A percentile compares a stretch with the other conserved stretches of the same genome.
These are phyloP conservation scores for Bipolaris sorokiniana DNA, from an alignment of 2,329 filamentous ascomycete species.

Conservation along the genomic window DNA sequence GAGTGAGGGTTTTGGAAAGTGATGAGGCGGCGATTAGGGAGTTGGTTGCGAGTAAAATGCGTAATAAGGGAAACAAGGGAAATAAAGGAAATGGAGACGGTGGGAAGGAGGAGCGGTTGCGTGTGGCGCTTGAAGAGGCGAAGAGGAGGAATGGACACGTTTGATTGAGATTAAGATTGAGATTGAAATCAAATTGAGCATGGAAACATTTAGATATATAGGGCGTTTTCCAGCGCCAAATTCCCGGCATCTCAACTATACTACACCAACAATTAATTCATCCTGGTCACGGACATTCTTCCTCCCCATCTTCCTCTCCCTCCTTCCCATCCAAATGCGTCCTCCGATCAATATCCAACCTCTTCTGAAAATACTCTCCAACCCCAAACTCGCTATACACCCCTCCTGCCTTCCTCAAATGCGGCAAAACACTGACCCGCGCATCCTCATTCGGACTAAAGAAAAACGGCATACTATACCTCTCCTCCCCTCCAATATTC, in stretches of 20 bases:
- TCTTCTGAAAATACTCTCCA: slow-evolving; percentile 43
- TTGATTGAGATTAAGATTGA: not conserved
- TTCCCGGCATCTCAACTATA: no score
- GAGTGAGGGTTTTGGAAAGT: slow-evolving; percentile 49
- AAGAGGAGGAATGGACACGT: slow-evolving; percentile 59
- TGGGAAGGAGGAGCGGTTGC: slow-evolving; percentile 56
- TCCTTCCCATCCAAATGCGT: slow-evolving; percentile 34
- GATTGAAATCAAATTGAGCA: no score
- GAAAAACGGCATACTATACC: slow-evolving; percentile 53
- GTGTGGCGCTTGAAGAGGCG: slow-evolving; percentile 59
- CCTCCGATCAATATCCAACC: slow-evolving; percentile 41
- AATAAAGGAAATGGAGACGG: slow-evolving; percentile 28
- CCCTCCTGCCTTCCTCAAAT: slow-evolving; percentile 34
- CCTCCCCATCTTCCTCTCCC: slow-evolving; percentile 3
- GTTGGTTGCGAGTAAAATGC: slow-evolving; percentile 37
- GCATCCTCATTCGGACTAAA: slow-evolving; percentile 47
- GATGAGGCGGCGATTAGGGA: slow-evolving; percentile 40
- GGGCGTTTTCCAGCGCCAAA: no score
- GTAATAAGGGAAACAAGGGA: slow-evolving; percentile 9
- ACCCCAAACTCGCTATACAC: slow-evolving; percentile 40
- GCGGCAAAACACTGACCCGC: slow-evolving; percentile 38
- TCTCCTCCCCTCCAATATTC: slow-evolving; percentile 47
- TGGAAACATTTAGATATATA: no score
- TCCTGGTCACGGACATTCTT: not conserved
- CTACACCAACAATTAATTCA: not conserved